phyloP scores from a whole-genome alignment of 148 eudicot species.

The Chenopodium quinoa region DNA sequence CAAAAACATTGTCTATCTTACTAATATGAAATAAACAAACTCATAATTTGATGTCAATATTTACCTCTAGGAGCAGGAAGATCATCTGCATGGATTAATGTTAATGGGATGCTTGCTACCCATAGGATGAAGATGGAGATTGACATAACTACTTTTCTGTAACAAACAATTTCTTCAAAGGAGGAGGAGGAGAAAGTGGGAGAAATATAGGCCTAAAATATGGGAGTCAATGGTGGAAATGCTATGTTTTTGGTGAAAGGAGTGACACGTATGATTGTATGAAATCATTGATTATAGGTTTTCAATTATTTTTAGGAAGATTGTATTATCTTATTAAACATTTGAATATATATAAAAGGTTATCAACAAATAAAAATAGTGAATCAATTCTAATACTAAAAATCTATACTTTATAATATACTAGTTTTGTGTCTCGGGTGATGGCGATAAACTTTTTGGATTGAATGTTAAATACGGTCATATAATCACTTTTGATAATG shows the following conservation, averaged over 20 bases:
- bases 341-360: no score
- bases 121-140: constrained; percentile 21
- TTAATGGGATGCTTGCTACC: constrained; percentile 16
- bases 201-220: constrained; percentile 5
- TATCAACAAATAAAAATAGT: no score
- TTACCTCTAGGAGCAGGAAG: constrained; percentile 29
- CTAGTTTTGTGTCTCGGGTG: no score
- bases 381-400: no score
- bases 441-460: no score
- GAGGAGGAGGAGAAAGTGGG: not conserved
- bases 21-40: no score
- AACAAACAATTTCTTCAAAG: not conserved
- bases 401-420: no score
- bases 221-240: constrained; percentile 9
- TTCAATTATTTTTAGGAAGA: not conserved
- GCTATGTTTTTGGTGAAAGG: constrained; percentile 2
- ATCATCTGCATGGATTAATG: constrained; percentile 22
- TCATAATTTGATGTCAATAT: not conserved
- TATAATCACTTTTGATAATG: no score
- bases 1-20: no score
- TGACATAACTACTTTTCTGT: constrained; percentile 9
- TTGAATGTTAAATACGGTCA: no score
- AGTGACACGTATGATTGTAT: not conserved
- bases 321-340: not conserved
- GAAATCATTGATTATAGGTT: not conserved